Base-by-base conservation (phyloP, 164 flowering plant species). In the Pachysandra terminalis region DNA sequence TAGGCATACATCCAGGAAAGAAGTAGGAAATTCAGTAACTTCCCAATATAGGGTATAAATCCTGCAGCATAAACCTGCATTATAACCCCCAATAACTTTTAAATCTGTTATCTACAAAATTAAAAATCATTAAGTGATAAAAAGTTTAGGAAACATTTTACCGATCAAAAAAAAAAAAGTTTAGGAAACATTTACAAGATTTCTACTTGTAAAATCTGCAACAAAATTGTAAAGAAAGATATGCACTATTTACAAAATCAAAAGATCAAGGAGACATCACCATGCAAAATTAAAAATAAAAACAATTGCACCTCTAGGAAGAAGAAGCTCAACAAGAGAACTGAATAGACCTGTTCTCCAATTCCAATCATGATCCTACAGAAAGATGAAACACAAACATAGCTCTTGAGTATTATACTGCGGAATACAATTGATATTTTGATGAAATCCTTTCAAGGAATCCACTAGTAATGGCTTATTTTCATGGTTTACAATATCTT, bases 1-100 rank as follows among this genome's bases (percentile, higher is more conserved):
- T 93, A 95, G 54, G 98, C 96, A 80, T 95, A 93, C 96, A 93
- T 85, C 99, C 98, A 95, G 25, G 96, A 88, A 63, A 92, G 89
- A 51, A 95, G 88, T 49, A 95, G 57, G 73, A 95, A 89, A 76
- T 89, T 88, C 54, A 95, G 78, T 45, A 80, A 74, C 85, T 88
- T 95, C 59, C 99, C 99, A 61, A 88, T 63, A 28, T 73, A 84
- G 14, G 99, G 99, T 71, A 95, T 73, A 70, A 78, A 86, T 25
- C 90, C 98, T 55, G 83, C 81, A 35, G 82, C 89, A 78, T 71
- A 88, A 67, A 89, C 96, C 98, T 95, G 88, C 79, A 79, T 66
- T 40, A 68, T 8, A 58, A 22, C 56, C 21, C 71, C 32, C 10
- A 8, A 51, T 40, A 9, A 62, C 13, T 23, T 27, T 62, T 55